phyloP scores from a whole-genome alignment of 2,329 filamentous ascomycete genomes.

The Sporothrix globosa region DNA sequence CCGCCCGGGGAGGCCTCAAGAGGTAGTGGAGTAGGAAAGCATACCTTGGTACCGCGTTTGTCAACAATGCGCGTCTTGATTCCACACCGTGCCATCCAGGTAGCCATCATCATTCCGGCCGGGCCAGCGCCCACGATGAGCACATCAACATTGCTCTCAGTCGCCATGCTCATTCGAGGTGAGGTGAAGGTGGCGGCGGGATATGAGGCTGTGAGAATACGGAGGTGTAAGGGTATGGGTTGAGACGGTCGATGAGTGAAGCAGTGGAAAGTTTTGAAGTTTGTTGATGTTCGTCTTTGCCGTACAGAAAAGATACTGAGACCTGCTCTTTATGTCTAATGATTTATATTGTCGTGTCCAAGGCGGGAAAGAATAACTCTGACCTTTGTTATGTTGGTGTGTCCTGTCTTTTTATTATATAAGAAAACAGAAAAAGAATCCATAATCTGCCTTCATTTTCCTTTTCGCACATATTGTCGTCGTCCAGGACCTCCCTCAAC shows the following conservation, averaged over 20 bases:
- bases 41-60: conserved; percentile 45
- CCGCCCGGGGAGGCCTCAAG: too few species aligned
- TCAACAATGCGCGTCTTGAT: conserved; percentile 49
- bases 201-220: neutral
- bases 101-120: conserved; percentile 48
- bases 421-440: neutral
- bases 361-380: neutral
- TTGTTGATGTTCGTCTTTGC: conserved; percentile 4
- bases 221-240: neutral
- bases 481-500: neutral
- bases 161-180: neutral
- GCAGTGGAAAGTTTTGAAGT: neutral
- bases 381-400: neutral
- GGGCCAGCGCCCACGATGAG: conserved; percentile 40
- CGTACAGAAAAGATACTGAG: conserved; percentile 13
- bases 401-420: neutral
- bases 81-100: conserved; percentile 49
- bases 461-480: neutral
- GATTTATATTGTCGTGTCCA: neutral
- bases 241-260: neutral
- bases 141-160: conserved; percentile 32
- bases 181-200: neutral
- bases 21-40: neutral
- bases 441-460: neutral
- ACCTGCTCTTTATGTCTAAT: neutral